Base-by-base conservation (phyloP, 164 flowering plant genomes). In the Chimonanthus salicifolius region DNA sequence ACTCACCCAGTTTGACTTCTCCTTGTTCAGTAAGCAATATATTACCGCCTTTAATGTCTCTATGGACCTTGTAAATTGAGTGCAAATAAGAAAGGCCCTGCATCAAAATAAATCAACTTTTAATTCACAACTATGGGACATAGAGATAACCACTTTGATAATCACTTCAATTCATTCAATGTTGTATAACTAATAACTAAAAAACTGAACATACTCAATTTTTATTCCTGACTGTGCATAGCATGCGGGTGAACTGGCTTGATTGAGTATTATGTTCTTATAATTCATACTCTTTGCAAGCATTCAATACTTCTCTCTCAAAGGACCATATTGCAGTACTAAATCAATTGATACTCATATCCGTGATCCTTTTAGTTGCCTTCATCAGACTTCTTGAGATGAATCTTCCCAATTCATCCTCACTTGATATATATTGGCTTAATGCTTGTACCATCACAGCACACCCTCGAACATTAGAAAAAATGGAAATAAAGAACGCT, bases 31-130 rank as follows among this genome's bases (percentile, higher is more conserved):
- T 96, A 77, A 96, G 88, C 84, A 94, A 83, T 71, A 96, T 94
- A 81, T 96, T 96, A 67, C 99, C 99, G 77, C 99, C 97, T 81
- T 96, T 96, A 51, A 96, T 92, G 78, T 96, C 99, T 88, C 99
- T 88, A 77, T 96, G 99, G 69, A 96, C 99, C 85, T 96, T 96
- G 87, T 92, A 96, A 79, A 96, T 96, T 69, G 98, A 94, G 81
- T 96, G 99, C 90, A 96, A 82, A 81, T 96, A 96, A 7, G 94
- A 86, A 45, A 96, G 84, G 73, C 99, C 99, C 99, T 96, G 70
- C 85, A 88, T 10, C 64, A 78, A 75, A 64, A 71, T 44, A 76
- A 70, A 75, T 70, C 18, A 58, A 70, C 7, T 46, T 64, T 70
- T 64, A 74, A 71, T 47, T 76, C 21, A 50, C 49, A 54, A 63